These are phyloP conservation scores for Pterula multifida DNA, from an alignment of 1,284 basidiomycete genomes.

Conservation along the genomic window DNA sequence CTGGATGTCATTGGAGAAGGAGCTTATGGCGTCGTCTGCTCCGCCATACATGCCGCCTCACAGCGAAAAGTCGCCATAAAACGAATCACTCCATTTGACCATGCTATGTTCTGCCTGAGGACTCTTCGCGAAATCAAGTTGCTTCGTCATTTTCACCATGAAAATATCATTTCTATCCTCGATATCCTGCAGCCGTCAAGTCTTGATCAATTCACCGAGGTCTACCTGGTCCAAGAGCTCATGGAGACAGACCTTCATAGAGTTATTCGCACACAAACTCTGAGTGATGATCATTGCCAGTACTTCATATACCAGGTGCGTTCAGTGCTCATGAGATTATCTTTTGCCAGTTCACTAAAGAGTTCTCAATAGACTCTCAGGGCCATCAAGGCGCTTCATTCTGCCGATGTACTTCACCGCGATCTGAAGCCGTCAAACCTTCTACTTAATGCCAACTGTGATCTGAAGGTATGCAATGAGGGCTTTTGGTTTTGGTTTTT, in stretches of 20 bases:
- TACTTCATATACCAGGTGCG: constrained; percentile 90
- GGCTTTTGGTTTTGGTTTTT: not conserved
- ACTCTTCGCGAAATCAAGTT: constrained; percentile 84
- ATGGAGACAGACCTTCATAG: constrained; percentile 90
- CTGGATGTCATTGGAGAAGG: constrained; percentile 80
- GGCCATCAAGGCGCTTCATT: constrained; percentile 87
- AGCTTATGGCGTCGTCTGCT: constrained; percentile 69
- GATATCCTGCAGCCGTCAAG: constrained; percentile 55
- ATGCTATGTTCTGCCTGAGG: constrained; percentile 79
- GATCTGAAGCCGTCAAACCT: constrained; percentile 92
- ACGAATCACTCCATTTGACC: constrained; percentile 79
- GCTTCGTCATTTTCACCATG: constrained; percentile 66
- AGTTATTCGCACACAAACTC: constrained; percentile 75
- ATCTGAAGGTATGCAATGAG: constrained; percentile 59
- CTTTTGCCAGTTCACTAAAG: constrained; percentile 1
- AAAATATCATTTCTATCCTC: constrained; percentile 79
- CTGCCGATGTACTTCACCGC: constrained; percentile 78
- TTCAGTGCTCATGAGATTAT: constrained; percentile 7
- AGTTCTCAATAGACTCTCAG: constrained; percentile 47
- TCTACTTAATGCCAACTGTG: constrained; percentile 88
- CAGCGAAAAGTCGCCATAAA: constrained; percentile 67
- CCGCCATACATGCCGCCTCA: constrained; percentile 55
- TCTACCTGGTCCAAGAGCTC: constrained; percentile 76
- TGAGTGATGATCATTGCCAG: constrained; percentile 86
- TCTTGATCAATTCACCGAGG: constrained; percentile 38